Percentiles rank a stretch among this genome's conserved stretches.
Conservation (phyloP, 2,329 filamentous ascomycete species). For the Penicillium occitanis region DNA sequence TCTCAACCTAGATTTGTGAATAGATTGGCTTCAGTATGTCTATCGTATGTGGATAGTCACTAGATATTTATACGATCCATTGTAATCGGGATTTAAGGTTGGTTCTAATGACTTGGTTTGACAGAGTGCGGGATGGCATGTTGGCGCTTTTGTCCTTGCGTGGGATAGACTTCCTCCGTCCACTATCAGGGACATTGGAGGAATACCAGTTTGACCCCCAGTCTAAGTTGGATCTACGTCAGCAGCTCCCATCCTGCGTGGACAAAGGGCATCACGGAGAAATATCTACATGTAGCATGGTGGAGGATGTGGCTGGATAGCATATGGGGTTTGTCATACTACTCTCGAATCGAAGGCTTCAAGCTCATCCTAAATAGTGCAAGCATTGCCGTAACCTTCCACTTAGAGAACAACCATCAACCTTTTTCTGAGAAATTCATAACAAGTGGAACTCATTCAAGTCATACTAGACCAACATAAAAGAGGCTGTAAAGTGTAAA, state of each 20-base stretch:
- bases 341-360: not conserved
- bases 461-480: not conserved
- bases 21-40: not conserved
- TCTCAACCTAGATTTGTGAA: not conserved
- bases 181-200: not conserved
- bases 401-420: not conserved
- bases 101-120: not conserved
- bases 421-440: not conserved
- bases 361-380: not conserved
- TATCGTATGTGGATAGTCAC: not conserved
- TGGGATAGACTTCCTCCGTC: not conserved
- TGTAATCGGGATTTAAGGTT: not conserved
- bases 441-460: not conserved
- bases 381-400: not conserved
- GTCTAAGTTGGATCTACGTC: not conserved
- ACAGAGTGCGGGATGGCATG: not conserved
- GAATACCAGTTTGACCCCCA: not conserved
- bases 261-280: not conserved
- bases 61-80: not conserved
- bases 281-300: not conserved
- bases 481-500: not conserved
- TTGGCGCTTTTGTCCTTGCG: not conserved
- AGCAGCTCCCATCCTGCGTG: not conserved
- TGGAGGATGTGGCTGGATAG: not conserved
- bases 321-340: not conserved